These are phyloP conservation scores for Ogataea trehalophila DNA, from an alignment of 805 yeast genomes.

Conservation along the genomic window DNA sequence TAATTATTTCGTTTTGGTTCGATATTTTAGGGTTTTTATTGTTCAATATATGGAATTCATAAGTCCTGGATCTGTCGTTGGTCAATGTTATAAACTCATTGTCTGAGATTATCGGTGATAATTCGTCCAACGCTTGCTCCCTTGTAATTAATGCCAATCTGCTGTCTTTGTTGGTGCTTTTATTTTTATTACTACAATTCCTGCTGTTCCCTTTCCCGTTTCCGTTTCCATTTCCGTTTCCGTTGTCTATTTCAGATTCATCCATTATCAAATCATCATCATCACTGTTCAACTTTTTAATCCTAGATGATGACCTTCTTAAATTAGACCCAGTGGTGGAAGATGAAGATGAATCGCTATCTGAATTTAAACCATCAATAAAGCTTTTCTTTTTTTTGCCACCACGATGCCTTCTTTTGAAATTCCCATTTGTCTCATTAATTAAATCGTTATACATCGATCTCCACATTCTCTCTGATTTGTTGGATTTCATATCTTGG, in stretches of 20 bases:
- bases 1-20: slow-evolving; percentile 17
- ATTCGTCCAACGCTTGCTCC: slow-evolving; percentile 24
- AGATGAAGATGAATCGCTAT: slow-evolving; percentile 3
- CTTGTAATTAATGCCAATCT: neutral
- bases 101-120: slow-evolving; percentile 27
- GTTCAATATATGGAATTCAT: slow-evolving; percentile 20
- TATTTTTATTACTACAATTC: too few species aligned
- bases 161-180: too few species aligned
- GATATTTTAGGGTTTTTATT: slow-evolving; percentile 17
- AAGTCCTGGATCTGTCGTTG: slow-evolving; percentile 21
- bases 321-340: neutral
- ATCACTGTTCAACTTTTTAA: slow-evolving; percentile 2
- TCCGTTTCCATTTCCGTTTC: neutral
- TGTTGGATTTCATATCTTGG: slow-evolving; percentile 27
- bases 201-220: slow-evolving; percentile 3
- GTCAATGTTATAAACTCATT: slow-evolving; percentile 31
- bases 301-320: slow-evolving; percentile 6
- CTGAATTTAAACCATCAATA: slow-evolving; percentile 12
- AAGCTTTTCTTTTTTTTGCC: slow-evolving; percentile 6
- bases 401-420: neutral
- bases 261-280: neutral
- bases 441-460: slow-evolving; percentile 15
- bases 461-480: slow-evolving; percentile 29
- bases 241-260: neutral
- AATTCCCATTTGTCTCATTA: neutral